Percentiles rank a stretch among this genome's conserved stretches.
Evolutionary conservation across 331 rosid species (phyloP).

Genomic region (Arachis monticola): DNA sequence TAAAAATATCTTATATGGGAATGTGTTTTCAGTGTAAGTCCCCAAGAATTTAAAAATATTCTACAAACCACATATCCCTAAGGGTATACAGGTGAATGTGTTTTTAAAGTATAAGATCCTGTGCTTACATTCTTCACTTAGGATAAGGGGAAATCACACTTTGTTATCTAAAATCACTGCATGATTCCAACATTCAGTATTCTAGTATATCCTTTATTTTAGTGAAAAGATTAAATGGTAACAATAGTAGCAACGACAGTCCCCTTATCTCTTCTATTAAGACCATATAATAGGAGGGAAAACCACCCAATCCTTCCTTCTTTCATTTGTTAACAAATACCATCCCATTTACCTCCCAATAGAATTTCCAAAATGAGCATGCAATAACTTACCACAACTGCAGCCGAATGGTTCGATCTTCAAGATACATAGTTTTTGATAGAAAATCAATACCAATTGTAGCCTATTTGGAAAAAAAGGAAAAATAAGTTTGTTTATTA

Average conservation of each 20-base stretch:
- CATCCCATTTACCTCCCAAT: background rate
- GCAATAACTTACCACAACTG: slow-evolving; percentile 76
- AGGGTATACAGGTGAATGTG: no score
- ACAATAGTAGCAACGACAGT: background rate
- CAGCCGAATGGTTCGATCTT: slow-evolving; percentile 88
- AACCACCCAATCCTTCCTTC: background rate
- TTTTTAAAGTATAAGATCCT: no score
- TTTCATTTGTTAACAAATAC: slow-evolving; percentile 14
- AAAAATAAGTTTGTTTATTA: slow-evolving; percentile 27
- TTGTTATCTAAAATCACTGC: background rate
- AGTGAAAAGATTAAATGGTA: background rate
- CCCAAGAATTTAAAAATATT: no score
- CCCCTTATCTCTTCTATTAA: slow-evolving; percentile 21
- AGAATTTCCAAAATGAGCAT: slow-evolving; percentile 29
- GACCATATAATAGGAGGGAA: slow-evolving; percentile 1
- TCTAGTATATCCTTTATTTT: background rate
- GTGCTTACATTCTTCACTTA: background rate
- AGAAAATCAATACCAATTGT: slow-evolving; percentile 92
- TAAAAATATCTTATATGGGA: no score
- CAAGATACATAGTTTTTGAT: slow-evolving; percentile 93
- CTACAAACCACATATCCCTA: no score
- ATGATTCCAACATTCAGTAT: slow-evolving; percentile 22
- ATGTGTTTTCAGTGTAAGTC: no score
- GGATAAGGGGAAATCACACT: no score
- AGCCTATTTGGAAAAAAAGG: slow-evolving; percentile 55